These are phyloP conservation scores for Cephalotrichum gorgonifer DNA, from an alignment of 2,329 filamentous ascomycete species.

Conservation along the genomic window DNA sequence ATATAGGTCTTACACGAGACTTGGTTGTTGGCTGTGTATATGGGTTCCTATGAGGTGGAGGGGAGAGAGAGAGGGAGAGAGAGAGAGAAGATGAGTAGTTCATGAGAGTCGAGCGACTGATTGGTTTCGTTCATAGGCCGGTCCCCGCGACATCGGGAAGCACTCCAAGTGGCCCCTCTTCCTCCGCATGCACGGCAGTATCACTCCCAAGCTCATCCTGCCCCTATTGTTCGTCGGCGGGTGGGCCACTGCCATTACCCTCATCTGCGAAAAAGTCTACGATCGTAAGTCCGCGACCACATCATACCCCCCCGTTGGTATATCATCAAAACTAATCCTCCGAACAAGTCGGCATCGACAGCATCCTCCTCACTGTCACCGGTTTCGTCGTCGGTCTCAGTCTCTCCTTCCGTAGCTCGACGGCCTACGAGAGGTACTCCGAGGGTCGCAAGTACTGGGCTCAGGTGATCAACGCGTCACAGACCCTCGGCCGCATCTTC, in stretches of 20 bases:
- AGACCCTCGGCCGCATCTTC: constrained; percentile 65
- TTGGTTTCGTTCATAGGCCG: too few relatives aligned
- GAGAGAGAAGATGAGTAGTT: background rate
- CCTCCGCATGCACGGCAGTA: constrained; percentile 65
- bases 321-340: constrained; percentile 8
- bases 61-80: background rate
- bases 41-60: background rate
- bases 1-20: too few relatives aligned
- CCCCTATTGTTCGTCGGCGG: constrained; percentile 50
- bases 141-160: constrained; percentile 58
- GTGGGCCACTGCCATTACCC: constrained; percentile 59
- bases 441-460: constrained; percentile 57
- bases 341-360: constrained; percentile 36
- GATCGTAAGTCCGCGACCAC: constrained; percentile 6
- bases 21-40: background rate
- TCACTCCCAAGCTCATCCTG: constrained; percentile 63
- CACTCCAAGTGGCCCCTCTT: constrained; percentile 72
- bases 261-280: constrained; percentile 34
- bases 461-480: constrained; percentile 47
- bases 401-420: constrained; percentile 68
- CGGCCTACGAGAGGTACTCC: constrained; percentile 64
- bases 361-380: constrained; percentile 59
- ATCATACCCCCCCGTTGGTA: constrained; percentile 6
- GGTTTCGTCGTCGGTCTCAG: constrained; percentile 74
- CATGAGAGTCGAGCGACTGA: too few relatives aligned